Conservation (phyloP, 2,329 filamentous ascomycete genomes). For the Epicoccum nigrum region DNA sequence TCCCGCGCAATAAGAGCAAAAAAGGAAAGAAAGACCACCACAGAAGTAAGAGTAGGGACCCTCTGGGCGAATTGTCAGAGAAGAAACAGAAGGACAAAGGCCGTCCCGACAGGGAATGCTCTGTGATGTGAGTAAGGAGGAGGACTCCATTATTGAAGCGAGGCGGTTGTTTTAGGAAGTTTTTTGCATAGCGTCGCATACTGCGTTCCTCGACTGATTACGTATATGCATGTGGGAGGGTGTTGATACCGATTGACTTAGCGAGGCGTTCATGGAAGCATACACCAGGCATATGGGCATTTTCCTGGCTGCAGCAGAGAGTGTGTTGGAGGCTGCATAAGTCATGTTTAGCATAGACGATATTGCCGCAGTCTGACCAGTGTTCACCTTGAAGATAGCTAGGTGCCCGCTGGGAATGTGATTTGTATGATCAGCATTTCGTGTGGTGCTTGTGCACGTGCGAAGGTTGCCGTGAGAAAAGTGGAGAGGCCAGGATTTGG, state of each 20-base stretch:
- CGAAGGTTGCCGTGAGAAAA: too few relatives aligned
- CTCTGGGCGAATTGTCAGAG: conserved; percentile 34
- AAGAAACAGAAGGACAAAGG: conserved; percentile 39
- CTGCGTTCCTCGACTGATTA: conserved; percentile 1
- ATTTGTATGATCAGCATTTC: too few relatives aligned
- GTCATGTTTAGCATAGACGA: conserved; percentile 28
- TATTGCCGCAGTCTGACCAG: conserved; percentile 25
- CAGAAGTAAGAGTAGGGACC: conserved; percentile 50
- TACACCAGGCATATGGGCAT: conserved; percentile 7
- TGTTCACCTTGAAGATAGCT: not conserved
- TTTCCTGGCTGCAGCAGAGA: not conserved
- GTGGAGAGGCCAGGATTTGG: not conserved
- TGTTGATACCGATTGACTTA: conserved; percentile 21
- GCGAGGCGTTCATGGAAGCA: conserved; percentile 30
- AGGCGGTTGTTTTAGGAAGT: not conserved
- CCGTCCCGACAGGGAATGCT: conserved; percentile 52
- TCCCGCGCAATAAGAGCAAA: conserved; percentile 39
- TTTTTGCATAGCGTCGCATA: conserved; percentile 12
- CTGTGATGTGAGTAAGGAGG: conserved; percentile 48
- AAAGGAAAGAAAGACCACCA: conserved; percentile 43
- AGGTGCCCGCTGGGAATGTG: too few relatives aligned
- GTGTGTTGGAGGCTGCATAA: not conserved
- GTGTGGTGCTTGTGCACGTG: too few relatives aligned
- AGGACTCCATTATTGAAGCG: not conserved
- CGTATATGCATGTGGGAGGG: not conserved